Percentiles rank a stretch among this genome's conserved stretches.
These are phyloP conservation scores for Neurospora tetrasperma DNA, from an alignment of 495 filamentous ascomycete genomes.

Conservation along the genomic window DNA sequence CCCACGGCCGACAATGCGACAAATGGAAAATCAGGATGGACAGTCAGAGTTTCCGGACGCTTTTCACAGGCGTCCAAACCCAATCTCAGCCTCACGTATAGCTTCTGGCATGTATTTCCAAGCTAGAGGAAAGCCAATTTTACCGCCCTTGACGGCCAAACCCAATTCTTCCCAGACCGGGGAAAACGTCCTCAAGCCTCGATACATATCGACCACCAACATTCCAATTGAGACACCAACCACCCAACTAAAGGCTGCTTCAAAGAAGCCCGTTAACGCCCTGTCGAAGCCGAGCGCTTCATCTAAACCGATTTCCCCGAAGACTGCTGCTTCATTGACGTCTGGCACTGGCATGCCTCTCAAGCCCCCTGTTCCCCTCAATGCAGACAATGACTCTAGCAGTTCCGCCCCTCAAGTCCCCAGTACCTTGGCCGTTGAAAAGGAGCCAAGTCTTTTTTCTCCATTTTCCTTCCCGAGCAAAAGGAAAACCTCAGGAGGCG, in stretches of 20 bases:
- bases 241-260: neutral
- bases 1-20: neutral
- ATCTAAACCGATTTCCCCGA: neutral
- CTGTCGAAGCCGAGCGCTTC: neutral
- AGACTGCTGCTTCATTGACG: neutral
- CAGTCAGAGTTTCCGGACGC: neutral
- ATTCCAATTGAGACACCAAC: neutral
- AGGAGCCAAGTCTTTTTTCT: neutral
- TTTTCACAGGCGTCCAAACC: neutral
- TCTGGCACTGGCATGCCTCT: neutral
- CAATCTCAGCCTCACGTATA: neutral
- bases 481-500: neutral
- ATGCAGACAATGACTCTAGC: neutral
- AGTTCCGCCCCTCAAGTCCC: neutral
- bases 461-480: neutral
- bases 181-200: neutral
- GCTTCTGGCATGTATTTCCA: neutral
- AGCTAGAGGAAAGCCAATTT: neutral
- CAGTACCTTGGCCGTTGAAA: neutral
- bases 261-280: neutral
- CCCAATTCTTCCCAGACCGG: neutral
- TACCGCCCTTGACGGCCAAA: neutral
- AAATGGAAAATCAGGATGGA: neutral
- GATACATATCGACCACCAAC: neutral
- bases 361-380: neutral